Conservation (phyloP, 306 rosid species). For the Quercus aquifolioides region DNA sequence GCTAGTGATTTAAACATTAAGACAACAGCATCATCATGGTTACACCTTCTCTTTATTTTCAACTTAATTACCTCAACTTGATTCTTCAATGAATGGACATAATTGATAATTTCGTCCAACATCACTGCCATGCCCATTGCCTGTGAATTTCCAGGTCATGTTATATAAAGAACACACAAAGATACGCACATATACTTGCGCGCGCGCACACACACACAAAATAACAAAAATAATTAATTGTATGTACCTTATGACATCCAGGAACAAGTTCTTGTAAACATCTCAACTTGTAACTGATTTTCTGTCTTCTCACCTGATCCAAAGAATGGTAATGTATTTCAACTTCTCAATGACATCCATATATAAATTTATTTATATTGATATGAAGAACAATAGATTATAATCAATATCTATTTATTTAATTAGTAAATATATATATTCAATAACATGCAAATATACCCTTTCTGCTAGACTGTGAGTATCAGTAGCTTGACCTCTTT, state of each 20-base stretch:
- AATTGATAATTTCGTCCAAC: constrained; percentile 44
- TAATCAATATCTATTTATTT: neutral
- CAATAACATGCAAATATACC: constrained; percentile 11
- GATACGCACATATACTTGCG: neutral
- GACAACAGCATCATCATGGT: neutral
- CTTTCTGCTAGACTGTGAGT: constrained; percentile 42
- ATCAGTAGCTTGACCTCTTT: constrained; percentile 40
- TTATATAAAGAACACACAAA: neutral
- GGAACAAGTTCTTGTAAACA: constrained; percentile 31
- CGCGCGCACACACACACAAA: neutral
- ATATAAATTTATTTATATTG: no score
- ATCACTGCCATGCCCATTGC: constrained; percentile 30
- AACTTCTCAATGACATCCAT: neutral
- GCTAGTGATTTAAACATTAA: neutral
- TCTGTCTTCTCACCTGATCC: constrained; percentile 38
- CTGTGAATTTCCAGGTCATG: constrained; percentile 9
- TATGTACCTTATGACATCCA: constrained; percentile 33
- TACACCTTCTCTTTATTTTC: neutral
- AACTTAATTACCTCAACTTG: constrained; percentile 35
- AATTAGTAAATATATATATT: neutral
- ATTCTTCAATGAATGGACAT: constrained; percentile 29
- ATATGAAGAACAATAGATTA: neutral
- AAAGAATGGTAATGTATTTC: neutral
- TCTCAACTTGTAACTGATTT: constrained; percentile 27
- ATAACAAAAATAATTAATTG: neutral